Base-by-base conservation (phyloP, 2,329 filamentous ascomycete genomes). In the Cladosporium cucumerinum region DNA sequence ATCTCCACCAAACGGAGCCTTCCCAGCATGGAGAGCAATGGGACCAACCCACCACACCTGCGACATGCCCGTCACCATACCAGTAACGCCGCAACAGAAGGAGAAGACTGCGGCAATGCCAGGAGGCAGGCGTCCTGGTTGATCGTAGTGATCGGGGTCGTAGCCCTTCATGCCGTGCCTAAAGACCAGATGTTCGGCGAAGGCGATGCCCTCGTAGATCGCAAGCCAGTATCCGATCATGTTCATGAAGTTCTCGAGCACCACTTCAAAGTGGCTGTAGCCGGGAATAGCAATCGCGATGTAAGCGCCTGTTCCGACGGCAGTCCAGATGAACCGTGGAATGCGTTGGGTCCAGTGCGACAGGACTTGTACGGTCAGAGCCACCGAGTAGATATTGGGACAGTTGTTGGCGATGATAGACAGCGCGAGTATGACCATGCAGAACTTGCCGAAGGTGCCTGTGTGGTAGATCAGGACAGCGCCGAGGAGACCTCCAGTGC, bases 361-460 rank as follows among this genome's bases (percentile, higher is more conserved):
- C 46, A 92, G 78, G 16, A 90, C 84, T 73, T 92, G 89, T 43
- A 90, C 81, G 14, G 86, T 87, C 46, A 92, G 81, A 6, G 85
- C 84, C 57, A 82, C 85, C 21, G 87, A 90, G 81, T 93, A 92
- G 75, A 80, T 80, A 70, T 79, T 80, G 1, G 79, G 79, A 67
- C 79, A 79, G 71, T 80, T 80, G 67, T 80, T 80, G 65, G 78
- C 80, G 67, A 81, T 77, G 63, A 79, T 79, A 59, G 76, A 78
- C 49, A 81, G 72, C 1, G 79, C 78, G 51, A 81, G 75, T 14
- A 81, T 71, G 23, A 80, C 76, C 26, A 81, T 77, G 74, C 89
- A 91, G 81, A 92, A 91, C 73, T 89, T 83, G 68, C 90, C 90
- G 73, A 92, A 92, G 54, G 80, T 81, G 43, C 89, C 89, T 0